Percentiles rank a stretch among this genome's conserved stretches.
These are phyloP conservation scores for Debaryomycetaceae sp. DNA, from an alignment of 1,139 yeast species.

Conservation along the genomic window DNA sequence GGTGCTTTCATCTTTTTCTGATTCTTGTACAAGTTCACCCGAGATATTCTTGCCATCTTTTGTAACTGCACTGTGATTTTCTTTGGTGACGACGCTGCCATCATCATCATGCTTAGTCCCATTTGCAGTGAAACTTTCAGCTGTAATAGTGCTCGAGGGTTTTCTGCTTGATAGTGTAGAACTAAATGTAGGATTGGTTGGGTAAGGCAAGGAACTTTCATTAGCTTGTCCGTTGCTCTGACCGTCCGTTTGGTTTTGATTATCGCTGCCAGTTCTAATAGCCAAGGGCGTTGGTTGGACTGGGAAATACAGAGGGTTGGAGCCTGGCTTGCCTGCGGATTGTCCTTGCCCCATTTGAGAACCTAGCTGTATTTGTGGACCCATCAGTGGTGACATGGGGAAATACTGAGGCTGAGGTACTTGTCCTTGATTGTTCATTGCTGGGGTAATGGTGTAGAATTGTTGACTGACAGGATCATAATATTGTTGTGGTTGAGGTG, in stretches of 20 bases:
- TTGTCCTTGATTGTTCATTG: constrained; percentile 14
- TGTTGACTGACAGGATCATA: constrained; percentile 49
- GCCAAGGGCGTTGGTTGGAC: neutral
- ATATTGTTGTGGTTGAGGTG: constrained; percentile 36
- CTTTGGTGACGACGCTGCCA: neutral
- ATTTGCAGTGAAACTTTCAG: neutral
- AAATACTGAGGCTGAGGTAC: constrained; percentile 37
- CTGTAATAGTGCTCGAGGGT: neutral
- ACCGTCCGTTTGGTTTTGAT: neutral
- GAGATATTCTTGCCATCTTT: neutral
- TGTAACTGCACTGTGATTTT: neutral
- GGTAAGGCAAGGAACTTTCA: neutral
- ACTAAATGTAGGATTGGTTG: neutral
- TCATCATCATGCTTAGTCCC: neutral
- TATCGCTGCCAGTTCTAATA: neutral
- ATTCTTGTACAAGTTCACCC: neutral
- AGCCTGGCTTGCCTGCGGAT: neutral
- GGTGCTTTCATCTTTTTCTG: neutral
- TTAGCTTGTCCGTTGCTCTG: neutral
- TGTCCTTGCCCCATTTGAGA: neutral
- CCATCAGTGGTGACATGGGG: constrained; percentile 34
- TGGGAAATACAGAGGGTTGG: neutral
- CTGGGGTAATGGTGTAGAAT: constrained; percentile 41
- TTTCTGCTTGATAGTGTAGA: neutral
- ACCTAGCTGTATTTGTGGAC: constrained; percentile 7